A percentile compares a stretch with the other conserved stretches of the same genome.
These are phyloP conservation scores for Vigna angularis DNA, from an alignment of 306 rosid genomes.

Conservation along the genomic window DNA sequence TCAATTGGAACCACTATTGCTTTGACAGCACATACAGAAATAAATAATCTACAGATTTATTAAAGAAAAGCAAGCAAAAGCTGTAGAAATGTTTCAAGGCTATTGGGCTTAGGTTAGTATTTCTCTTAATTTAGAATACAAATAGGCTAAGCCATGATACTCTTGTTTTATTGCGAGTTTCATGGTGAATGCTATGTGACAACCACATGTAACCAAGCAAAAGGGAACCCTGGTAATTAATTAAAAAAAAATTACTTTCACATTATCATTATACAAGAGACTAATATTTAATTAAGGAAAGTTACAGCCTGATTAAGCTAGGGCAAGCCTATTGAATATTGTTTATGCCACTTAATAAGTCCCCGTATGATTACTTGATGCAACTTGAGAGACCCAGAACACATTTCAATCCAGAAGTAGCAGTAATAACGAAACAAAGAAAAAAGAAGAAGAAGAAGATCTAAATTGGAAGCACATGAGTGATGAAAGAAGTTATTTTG, in stretches of 20 bases:
- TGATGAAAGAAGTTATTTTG: not conserved
- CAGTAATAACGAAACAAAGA: not conserved
- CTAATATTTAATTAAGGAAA: not conserved
- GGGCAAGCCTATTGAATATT: too few relatives aligned
- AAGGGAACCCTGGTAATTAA: not conserved
- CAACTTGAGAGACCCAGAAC: not conserved
- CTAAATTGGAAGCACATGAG: not conserved
- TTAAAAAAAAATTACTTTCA: too few relatives aligned
- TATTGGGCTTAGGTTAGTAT: not conserved
- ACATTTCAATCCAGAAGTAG: too few relatives aligned
- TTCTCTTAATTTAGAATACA: not conserved
- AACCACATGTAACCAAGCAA: not conserved
- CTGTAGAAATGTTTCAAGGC: not conserved
- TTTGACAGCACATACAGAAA: not conserved
- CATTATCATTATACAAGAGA: too few relatives aligned
- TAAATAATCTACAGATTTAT: not conserved
- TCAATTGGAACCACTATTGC: not conserved
- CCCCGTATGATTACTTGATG: not conserved
- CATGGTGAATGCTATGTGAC: not conserved
- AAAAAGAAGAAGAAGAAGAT: constrained; percentile 1
- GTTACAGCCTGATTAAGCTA: too few relatives aligned
- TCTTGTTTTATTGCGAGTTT: not conserved
- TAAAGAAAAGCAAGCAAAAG: not conserved
- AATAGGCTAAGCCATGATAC: not conserved
- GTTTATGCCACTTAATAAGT: not conserved